Conservation (phyloP, 257 asterid species). For the Dorcoceras hygrometricum region DNA sequence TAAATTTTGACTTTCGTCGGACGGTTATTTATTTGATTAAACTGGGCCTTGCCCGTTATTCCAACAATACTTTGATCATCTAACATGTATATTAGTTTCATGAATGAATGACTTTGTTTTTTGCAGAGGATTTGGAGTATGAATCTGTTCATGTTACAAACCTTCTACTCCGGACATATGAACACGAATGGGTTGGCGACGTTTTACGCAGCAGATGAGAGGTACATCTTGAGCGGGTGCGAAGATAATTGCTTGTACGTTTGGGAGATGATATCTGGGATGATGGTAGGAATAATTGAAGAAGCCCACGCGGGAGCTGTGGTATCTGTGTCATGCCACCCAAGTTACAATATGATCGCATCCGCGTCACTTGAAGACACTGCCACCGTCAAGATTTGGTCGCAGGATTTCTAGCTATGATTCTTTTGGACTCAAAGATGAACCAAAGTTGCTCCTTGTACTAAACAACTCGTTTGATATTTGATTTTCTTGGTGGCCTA, state of each 20-base stretch:
- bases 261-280: constrained; percentile 89
- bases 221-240: constrained; percentile 86
- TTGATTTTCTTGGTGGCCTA: no score
- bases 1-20: no score
- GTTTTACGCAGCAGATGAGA: constrained; percentile 81
- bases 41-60: no score
- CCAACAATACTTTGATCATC: background rate
- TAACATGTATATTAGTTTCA: no score
- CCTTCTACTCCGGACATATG: constrained; percentile 76
- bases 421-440: no score
- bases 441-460: no score
- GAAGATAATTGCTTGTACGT: constrained; percentile 76
- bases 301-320: constrained; percentile 88
- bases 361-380: constrained; percentile 75
- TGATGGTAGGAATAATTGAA: constrained; percentile 84
- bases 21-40: no score
- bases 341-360: constrained; percentile 75
- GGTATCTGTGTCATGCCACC: constrained; percentile 76
- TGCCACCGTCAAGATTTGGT: constrained; percentile 71
- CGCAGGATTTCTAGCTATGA: constrained; percentile 37
- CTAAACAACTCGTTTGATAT: no score
- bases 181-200: constrained; percentile 76
- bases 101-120: constrained; percentile 15
- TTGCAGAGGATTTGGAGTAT: constrained; percentile 93
- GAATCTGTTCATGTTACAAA: constrained; percentile 68